Evolutionary conservation across 768 basidiomycete species (phyloP).

Genomic region (Lentinus tigrinus): DNA sequence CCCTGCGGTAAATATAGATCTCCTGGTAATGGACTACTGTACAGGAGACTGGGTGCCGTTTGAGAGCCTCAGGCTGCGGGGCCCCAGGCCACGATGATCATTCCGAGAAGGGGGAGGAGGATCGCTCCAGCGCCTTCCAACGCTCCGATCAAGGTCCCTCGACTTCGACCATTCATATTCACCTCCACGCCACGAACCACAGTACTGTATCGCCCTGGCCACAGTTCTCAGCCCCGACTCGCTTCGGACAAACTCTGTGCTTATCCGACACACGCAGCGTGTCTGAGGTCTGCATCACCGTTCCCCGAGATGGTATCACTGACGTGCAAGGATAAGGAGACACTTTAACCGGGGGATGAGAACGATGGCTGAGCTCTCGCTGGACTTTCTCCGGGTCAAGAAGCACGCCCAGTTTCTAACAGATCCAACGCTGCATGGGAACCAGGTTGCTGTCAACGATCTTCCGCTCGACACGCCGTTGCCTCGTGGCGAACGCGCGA

Average conservation of each 20-base stretch:
- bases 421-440: constrained; percentile 5
- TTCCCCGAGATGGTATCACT: background rate
- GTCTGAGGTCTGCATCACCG: background rate
- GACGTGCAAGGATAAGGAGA: background rate
- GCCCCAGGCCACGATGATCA: background rate
- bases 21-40: constrained; percentile 4
- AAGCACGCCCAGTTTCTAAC: background rate
- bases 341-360: constrained; percentile 9
- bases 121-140: background rate
- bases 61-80: background rate
- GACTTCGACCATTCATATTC: background rate
- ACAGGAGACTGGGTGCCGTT: background rate
- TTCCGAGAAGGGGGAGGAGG: background rate
- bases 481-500: constrained; percentile 21
- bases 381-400: constrained; percentile 17
- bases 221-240: background rate
- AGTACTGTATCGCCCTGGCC: background rate
- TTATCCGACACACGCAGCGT: background rate
- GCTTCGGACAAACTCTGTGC: background rate
- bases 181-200: background rate
- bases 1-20: constrained; percentile 9
- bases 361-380: background rate
- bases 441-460: background rate
- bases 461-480: constrained; percentile 19
- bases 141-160: background rate